phyloP scores from a whole-genome alignment of 2,329 filamentous ascomycete genomes.

The Monosporascus sp. region DNA sequence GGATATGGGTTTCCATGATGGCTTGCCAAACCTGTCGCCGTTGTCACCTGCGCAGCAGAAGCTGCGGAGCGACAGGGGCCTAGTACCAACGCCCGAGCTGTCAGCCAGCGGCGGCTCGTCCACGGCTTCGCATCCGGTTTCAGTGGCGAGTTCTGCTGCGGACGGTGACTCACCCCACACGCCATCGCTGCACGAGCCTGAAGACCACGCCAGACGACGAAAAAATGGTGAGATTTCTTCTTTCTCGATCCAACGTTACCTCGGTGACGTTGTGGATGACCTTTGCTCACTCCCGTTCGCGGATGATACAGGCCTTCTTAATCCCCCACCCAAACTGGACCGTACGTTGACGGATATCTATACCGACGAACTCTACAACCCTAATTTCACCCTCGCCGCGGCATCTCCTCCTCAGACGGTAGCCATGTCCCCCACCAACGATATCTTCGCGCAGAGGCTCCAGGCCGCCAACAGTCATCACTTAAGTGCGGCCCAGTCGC shows the following conservation, averaged over 20 bases:
- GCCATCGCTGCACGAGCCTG: slow-evolving; percentile 45
- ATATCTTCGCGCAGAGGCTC: slow-evolving; percentile 69
- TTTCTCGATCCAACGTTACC: slow-evolving; percentile 15
- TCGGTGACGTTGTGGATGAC: slow-evolving; percentile 37
- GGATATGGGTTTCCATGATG: slow-evolving; percentile 30
- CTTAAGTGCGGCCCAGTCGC: slow-evolving; percentile 52
- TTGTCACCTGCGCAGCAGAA: slow-evolving; percentile 33
- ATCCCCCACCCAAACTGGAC: slow-evolving; percentile 65
- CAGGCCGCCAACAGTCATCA: slow-evolving; percentile 75
- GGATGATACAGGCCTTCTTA: slow-evolving; percentile 50
- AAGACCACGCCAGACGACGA: slow-evolving; percentile 37
- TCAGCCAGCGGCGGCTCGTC: slow-evolving; percentile 26
- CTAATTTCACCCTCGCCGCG: slow-evolving; percentile 55
- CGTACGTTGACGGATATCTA: slow-evolving; percentile 83
- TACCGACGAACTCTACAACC: slow-evolving; percentile 78
- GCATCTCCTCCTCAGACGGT: slow-evolving; percentile 43
- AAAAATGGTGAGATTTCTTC: slow-evolving; percentile 47
- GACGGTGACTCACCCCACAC: slow-evolving; percentile 57
- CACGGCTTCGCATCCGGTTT: slow-evolving; percentile 44
- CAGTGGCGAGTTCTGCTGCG: slow-evolving; percentile 52
- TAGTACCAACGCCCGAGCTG: slow-evolving; percentile 43
- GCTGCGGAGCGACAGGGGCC: slow-evolving; percentile 35
- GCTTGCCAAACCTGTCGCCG: slow-evolving; percentile 21
- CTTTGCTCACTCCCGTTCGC: slow-evolving; percentile 61
- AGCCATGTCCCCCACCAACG: slow-evolving; percentile 47